Evolutionary conservation across 2,329 filamentous ascomycete species (phyloP).

Genomic region (Huntiella bhutanensis): DNA sequence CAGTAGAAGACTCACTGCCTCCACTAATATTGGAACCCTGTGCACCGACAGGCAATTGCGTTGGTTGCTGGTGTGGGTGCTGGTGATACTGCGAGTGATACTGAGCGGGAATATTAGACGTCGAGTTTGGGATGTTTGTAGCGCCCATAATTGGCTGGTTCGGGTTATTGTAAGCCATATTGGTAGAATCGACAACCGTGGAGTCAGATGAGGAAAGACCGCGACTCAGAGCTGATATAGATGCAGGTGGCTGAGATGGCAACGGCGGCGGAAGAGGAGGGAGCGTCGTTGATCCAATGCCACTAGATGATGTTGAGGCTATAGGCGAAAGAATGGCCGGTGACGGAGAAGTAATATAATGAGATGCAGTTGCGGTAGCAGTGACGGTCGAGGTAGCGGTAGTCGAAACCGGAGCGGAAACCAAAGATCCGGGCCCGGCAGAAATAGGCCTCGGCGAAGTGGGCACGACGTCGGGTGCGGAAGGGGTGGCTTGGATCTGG

Average conservation of each 20-base stretch:
- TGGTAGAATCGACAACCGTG: background rate
- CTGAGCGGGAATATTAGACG: slow-evolving; percentile 1
- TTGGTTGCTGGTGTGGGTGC: background rate
- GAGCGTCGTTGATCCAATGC: background rate
- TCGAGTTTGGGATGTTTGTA: slow-evolving; percentile 1
- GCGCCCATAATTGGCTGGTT: slow-evolving; percentile 1
- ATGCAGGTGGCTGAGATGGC: background rate
- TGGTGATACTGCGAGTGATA: background rate
- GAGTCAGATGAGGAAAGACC: too few relatives aligned
- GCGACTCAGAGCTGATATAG: background rate
- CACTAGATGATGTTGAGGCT: background rate
- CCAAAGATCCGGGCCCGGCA: background rate
- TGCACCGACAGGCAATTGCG: background rate
- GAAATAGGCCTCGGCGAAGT: background rate
- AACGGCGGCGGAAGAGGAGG: background rate
- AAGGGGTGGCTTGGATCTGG: too few relatives aligned
- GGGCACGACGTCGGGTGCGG: background rate
- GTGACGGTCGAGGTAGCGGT: slow-evolving; percentile 7
- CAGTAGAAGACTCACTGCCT: background rate
- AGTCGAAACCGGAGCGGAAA: slow-evolving; percentile 6
- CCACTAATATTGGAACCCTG: background rate
- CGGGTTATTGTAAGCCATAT: slow-evolving; percentile 3
- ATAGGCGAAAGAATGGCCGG: background rate
- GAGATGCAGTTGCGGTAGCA: slow-evolving; percentile 1
- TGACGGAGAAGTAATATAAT: background rate